phyloP scores from a whole-genome alignment of 2,329 filamentous ascomycete genomes.

The Capronia americana region DNA sequence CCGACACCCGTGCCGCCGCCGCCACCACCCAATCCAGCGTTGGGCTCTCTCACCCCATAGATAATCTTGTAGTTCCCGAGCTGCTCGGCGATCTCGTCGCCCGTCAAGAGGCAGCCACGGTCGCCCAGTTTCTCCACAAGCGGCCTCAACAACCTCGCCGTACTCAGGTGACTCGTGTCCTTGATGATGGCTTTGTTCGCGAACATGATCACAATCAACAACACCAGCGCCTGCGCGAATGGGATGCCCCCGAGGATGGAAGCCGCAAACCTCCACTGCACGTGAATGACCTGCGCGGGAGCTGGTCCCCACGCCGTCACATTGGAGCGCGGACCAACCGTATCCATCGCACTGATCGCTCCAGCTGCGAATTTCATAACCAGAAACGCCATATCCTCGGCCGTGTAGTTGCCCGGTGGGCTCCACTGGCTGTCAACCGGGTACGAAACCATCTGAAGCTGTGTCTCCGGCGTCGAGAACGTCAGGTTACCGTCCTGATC shows the following conservation, averaged over 20 bases:
- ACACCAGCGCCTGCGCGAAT: conserved; percentile 27
- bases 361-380: conserved; percentile 32
- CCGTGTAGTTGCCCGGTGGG: conserved; percentile 21
- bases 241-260: conserved; percentile 34
- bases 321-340: conserved; percentile 49
- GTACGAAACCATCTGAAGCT: conserved; percentile 29
- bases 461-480: background rate
- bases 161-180: conserved; percentile 31
- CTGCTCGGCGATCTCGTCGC: conserved; percentile 37
- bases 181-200: conserved; percentile 37
- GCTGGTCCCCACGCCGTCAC: conserved; percentile 76
- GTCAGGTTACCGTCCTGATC: background rate
- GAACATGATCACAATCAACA: conserved; percentile 28
- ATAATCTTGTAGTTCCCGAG: conserved; percentile 33
- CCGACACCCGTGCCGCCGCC: background rate
- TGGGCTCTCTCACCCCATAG: conserved; percentile 38
- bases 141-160: conserved; percentile 32
- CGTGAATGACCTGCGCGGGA: conserved; percentile 83
- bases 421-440: conserved; percentile 43
- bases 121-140: conserved; percentile 33
- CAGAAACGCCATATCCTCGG: conserved; percentile 22
- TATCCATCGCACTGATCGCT: conserved; percentile 31
- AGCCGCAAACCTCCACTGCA: conserved; percentile 56
- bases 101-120: conserved; percentile 32
- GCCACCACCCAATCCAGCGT: background rate